Base-by-base conservation (phyloP, 495 filamentous ascomycete genomes). In the Penicillium ucsense region DNA sequence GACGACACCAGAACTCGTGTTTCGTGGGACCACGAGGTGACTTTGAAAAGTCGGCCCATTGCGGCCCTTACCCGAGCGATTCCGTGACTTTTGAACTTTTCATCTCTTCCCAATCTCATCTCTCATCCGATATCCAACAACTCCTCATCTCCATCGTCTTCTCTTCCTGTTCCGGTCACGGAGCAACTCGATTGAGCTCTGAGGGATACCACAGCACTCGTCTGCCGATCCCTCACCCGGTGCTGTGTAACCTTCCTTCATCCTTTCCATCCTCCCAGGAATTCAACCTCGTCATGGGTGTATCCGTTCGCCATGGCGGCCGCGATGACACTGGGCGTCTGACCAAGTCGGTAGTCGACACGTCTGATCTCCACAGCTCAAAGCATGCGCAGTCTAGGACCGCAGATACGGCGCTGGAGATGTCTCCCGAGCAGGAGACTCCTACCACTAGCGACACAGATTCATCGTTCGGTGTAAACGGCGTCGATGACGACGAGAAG, bases 401-500 rank as follows among this genome's bases (percentile, higher is more conserved):
- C 1, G 30, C 41, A 6, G 34, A 34, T 12, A 37, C 41, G 3
- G 11, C 11, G 4, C 29, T 10, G 7, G 49, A 55, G 32, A 11
- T 30, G 0, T 31, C 41, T 6, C 36, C 45, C 7, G 6, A 3
- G 4, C 36, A 45, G 11, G 41, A 39, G 5, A n/a, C 45, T 8
- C 12, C 36, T 12, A 20, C 39, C 6, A 29, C 28, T 0, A 31
- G 11, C 7, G 44, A 43, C 6, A 43, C 35, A 4, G 35, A 51
- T 7, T 7, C 46, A 11, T 38, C 49, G 0, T 49, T 44, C 7
- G 52, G 44, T 3, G n/a, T 40, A 27, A 39, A 48, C 38, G 59
- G 57, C n/a, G 28, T 55, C 8, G 35, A 45, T 1, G 51, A 62
- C 28, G 59, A 63, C 32, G 60, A 53, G n/a, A 63, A 59, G 41